phyloP scores from a whole-genome alignment of 352 stramenopile genomes.

The Phytophthora cactorum region DNA sequence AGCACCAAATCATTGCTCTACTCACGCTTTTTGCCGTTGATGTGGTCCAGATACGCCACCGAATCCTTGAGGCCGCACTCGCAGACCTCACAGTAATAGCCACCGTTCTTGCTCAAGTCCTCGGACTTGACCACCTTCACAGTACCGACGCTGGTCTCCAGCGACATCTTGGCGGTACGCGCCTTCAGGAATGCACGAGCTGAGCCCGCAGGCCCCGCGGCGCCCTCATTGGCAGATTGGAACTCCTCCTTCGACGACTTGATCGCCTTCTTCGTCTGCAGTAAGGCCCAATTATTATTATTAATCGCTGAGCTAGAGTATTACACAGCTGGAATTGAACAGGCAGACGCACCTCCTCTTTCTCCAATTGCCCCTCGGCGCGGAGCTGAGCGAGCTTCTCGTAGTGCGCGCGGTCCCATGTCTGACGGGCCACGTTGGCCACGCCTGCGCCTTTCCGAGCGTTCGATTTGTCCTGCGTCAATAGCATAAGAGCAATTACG shows the following conservation, averaged over 20 bases:
- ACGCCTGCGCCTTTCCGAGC: conserved; percentile 61
- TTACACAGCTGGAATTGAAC: neutral
- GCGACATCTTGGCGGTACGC: conserved; percentile 72
- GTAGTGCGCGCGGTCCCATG: conserved; percentile 83
- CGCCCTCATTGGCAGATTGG: conserved; percentile 65
- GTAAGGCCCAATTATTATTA: neutral
- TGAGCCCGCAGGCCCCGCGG: conserved; percentile 66
- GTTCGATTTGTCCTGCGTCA: conserved; percentile 43
- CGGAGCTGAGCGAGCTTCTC: conserved; percentile 80
- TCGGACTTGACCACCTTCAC: conserved; percentile 89
- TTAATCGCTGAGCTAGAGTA: neutral
- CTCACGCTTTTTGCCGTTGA: conserved; percentile 95
- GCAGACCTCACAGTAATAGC: conserved; percentile 94
- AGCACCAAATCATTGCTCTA: conserved; percentile 3
- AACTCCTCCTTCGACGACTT: conserved; percentile 82
- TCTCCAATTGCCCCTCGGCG: conserved; percentile 67
- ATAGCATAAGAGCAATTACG: neutral
- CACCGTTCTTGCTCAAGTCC: conserved; percentile 77
- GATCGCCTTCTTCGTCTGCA: conserved; percentile 71
- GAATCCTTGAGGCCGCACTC: conserved; percentile 93
- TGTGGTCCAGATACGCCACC: conserved; percentile 94
- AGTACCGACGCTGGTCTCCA: conserved; percentile 87
- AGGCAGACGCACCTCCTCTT: conserved; percentile 45
- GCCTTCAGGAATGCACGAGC: conserved; percentile 83
- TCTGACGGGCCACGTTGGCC: conserved; percentile 83